Evolutionary conservation across 1,284 basidiomycete genomes (phyloP).

Genomic region (Leccinum fuscescens): DNA sequence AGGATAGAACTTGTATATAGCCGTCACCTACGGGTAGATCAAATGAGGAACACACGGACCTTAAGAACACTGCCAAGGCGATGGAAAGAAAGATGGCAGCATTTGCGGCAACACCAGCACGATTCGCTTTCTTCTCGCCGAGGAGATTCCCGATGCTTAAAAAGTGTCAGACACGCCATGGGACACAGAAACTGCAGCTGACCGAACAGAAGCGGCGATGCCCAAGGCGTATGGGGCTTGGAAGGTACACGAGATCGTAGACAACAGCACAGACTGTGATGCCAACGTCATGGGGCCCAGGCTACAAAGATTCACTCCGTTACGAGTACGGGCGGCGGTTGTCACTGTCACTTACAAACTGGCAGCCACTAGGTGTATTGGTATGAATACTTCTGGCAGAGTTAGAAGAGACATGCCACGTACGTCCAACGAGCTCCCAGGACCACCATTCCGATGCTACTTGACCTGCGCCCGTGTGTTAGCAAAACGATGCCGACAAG

Average conservation of each 20-base stretch:
- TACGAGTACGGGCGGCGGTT: background rate
- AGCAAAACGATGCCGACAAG: background rate
- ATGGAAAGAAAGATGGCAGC: constrained; percentile 63
- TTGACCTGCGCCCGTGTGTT: constrained; percentile 9
- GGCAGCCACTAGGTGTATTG: constrained; percentile 45
- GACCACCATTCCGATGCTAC: constrained; percentile 11
- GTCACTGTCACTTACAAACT: constrained; percentile 45
- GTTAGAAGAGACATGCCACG: constrained; percentile 24
- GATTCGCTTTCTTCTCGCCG: constrained; percentile 66
- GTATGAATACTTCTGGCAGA: background rate
- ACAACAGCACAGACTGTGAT: constrained; percentile 71
- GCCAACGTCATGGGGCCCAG: constrained; percentile 64
- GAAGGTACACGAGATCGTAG: constrained; percentile 75
- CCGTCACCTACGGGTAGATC: constrained; percentile 9
- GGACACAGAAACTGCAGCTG: constrained; percentile 18
- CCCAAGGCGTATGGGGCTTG: constrained; percentile 83
- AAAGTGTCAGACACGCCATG: background rate
- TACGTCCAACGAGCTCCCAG: constrained; percentile 28
- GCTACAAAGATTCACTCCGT: constrained; percentile 30
- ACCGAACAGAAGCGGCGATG: constrained; percentile 83
- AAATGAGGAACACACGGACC: constrained; percentile 40
- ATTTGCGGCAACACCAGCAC: constrained; percentile 65
- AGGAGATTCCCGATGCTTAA: constrained; percentile 77
- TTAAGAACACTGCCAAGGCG: constrained; percentile 55
- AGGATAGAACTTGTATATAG: constrained; percentile 56